Percentiles rank a stretch among this genome's conserved stretches.
Evolutionary conservation across 2,329 filamentous ascomycete species (phyloP).

Genomic region (Aspergillus eucalypticola): DNA sequence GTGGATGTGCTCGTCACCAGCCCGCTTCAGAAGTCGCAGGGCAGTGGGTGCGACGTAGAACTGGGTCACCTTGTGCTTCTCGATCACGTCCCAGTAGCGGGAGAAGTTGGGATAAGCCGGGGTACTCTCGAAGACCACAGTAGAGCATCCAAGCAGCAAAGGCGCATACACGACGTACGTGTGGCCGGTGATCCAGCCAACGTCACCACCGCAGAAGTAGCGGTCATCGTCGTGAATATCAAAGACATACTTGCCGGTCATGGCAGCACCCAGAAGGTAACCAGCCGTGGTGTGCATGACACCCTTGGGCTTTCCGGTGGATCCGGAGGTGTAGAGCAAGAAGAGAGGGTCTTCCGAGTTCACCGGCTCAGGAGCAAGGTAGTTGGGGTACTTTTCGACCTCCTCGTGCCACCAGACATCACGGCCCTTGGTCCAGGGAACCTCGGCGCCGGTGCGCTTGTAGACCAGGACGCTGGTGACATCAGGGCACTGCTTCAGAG

Average conservation of each 20-base stretch:
- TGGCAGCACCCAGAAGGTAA: slow-evolving; percentile 89
- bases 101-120: slow-evolving; percentile 98
- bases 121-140: slow-evolving; percentile 96
- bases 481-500: slow-evolving; percentile 90
- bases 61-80: slow-evolving; percentile 91
- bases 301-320: slow-evolving; percentile 97
- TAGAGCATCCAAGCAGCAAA: slow-evolving; percentile 86
- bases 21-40: slow-evolving; percentile 88
- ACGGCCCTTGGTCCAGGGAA: slow-evolving; percentile 84
- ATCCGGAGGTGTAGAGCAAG: slow-evolving; percentile 96
- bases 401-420: slow-evolving; percentile 99
- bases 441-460: slow-evolving; percentile 90
- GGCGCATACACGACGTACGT: slow-evolving; percentile 98
- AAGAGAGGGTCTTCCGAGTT: slow-evolving; percentile 95
- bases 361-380: slow-evolving; percentile 85
- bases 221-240: slow-evolving; percentile 92
- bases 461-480: slow-evolving; percentile 85
- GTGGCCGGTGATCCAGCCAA: slow-evolving; percentile 98
- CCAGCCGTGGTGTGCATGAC: slow-evolving; percentile 97
- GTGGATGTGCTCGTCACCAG: slow-evolving; percentile 89
- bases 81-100: slow-evolving; percentile 97
- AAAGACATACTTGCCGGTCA: slow-evolving; percentile 97
- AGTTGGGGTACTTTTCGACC: slow-evolving; percentile 92
- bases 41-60: slow-evolving; percentile 98
- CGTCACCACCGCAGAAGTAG: slow-evolving; percentile 97